Conservation (phyloP, 2,329 filamentous ascomycete genomes). For the Dactylellina leptospora region DNA sequence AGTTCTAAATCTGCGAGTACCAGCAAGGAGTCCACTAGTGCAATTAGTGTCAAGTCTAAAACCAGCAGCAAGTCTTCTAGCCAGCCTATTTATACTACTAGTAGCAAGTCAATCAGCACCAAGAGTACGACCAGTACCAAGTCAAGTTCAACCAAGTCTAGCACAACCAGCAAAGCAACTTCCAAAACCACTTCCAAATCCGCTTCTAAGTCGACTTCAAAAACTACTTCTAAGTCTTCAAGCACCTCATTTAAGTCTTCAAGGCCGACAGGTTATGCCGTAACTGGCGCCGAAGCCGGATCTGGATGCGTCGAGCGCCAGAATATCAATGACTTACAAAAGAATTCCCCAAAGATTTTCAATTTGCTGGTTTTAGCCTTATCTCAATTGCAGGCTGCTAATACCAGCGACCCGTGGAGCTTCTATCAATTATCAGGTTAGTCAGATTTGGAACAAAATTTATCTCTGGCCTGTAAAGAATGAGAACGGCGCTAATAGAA, state of each 20-base stretch:
- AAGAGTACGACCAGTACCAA: neutral
- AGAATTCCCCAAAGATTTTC: constrained; percentile 7
- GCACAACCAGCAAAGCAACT: neutral
- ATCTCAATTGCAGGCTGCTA: neutral
- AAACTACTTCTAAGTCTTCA: no score
- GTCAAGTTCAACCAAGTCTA: no score
- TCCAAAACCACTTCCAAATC: neutral
- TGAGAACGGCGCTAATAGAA: no score
- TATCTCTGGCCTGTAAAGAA: no score
- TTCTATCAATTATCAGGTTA: constrained; percentile 37
- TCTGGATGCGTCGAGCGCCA: constrained; percentile 10
- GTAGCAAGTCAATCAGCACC: neutral
- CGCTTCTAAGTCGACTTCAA: neutral
- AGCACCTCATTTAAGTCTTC: no score
- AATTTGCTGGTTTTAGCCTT: constrained; percentile 39
- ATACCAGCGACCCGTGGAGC: neutral
- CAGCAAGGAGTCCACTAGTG: no score
- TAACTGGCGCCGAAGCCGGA: constrained; percentile 17
- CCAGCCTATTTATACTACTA: no score
- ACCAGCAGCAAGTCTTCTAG: constrained; percentile 3
- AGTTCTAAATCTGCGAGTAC: neutral
- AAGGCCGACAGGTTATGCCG: no score
- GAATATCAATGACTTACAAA: constrained; percentile 13
- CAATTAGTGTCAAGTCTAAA: neutral
- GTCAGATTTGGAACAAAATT: no score